Evolutionary conservation across 1,139 yeast species (phyloP).

Genomic region (Debaryomyces singareniensis): DNA sequence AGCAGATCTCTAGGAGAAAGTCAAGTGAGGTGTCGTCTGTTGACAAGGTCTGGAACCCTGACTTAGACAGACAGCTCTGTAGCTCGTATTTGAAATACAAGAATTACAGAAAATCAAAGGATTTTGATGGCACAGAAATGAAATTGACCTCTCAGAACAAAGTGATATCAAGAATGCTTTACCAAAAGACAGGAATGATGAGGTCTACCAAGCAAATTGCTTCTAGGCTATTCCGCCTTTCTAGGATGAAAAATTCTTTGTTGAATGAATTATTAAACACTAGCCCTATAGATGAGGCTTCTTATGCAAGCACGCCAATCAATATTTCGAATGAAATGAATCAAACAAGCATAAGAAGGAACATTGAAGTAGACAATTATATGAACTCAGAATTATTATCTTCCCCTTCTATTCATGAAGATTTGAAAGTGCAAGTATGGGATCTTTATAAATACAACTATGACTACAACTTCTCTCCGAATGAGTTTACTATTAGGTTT

Average conservation of each 20-base stretch:
- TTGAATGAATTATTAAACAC: not conserved
- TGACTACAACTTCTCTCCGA: not conserved
- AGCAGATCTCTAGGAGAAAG: conserved; percentile 5
- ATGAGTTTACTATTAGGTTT: not conserved
- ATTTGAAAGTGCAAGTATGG: too few species aligned
- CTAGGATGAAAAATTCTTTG: not conserved
- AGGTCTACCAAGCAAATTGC: conserved; percentile 39
- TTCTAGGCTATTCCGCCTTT: conserved; percentile 23
- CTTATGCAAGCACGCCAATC: not conserved
- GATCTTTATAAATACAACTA: too few species aligned
- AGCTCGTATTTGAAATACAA: conserved; percentile 32
- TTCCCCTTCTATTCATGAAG: not conserved
- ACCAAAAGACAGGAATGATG: conserved; percentile 29
- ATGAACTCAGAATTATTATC: not conserved
- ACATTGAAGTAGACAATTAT: not conserved
- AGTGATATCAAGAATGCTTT: conserved; percentile 36
- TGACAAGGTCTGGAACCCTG: conserved; percentile 33
- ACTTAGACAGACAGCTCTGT: conserved; percentile 31
- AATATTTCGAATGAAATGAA: not conserved
- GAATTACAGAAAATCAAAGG: conserved; percentile 24
- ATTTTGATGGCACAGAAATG: conserved; percentile 19
- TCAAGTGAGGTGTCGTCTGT: conserved; percentile 6
- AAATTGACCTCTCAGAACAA: conserved; percentile 36
- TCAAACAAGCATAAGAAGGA: not conserved
- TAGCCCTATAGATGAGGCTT: not conserved